Evolutionary conservation across 2,329 filamentous ascomycete species (phyloP).

Genomic region (Colletotrichum cuscutae): DNA sequence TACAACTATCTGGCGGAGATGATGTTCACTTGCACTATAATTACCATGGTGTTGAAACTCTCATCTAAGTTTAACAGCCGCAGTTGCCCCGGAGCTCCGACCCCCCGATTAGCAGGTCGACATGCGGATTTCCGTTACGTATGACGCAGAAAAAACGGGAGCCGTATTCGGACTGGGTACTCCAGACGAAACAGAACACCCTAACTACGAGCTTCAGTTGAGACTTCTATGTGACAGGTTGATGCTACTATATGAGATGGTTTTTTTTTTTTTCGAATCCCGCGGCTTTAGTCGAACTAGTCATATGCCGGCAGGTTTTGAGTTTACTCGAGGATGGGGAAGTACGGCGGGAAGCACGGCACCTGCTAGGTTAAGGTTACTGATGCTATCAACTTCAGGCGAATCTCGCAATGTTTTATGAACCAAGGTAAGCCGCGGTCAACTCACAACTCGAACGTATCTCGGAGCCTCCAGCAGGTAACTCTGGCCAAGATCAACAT

Average conservation of each 20-base stretch:
- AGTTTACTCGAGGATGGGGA: background rate
- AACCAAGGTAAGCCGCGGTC: no score
- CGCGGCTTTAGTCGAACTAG: background rate
- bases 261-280: no score
- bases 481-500: background rate
- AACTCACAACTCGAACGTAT: background rate
- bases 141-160: background rate
- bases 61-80: background rate
- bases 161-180: background rate
- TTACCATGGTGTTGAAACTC: no score
- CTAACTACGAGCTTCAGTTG: background rate
- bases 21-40: no score
- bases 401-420: background rate
- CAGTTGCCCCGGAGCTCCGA: background rate
- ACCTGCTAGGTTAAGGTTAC: background rate
- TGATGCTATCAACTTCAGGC: background rate
- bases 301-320: background rate
- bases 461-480: no score
- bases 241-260: background rate
- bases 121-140: background rate
- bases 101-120: background rate
- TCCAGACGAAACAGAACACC: background rate
- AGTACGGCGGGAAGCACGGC: background rate
- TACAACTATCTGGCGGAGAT: no score
- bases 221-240: background rate